Conservation (phyloP, 2,329 filamentous ascomycete genomes). For the Nothophaeocryptopus gaeumannii region DNA sequence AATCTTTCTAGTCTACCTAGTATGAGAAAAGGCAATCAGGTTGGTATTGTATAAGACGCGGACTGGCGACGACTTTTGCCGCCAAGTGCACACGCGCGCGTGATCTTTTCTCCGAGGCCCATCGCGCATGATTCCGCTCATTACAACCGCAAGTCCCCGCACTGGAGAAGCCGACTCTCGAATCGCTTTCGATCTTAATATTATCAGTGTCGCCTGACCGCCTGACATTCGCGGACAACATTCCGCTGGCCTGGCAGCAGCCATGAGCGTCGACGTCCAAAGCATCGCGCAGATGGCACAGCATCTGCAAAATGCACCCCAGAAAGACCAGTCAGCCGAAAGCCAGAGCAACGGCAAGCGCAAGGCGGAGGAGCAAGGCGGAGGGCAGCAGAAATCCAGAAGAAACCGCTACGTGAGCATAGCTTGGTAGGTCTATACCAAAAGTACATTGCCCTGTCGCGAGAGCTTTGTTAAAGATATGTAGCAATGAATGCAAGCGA, state of each 20-base stretch:
- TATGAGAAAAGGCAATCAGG: too few relatives aligned
- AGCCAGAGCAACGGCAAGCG: slow-evolving; percentile 34
- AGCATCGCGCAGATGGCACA: slow-evolving; percentile 20
- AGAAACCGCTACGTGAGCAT: slow-evolving; percentile 67
- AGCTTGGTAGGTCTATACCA: slow-evolving; percentile 53
- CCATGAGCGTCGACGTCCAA: slow-evolving; percentile 16
- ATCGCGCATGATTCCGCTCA: too few relatives aligned
- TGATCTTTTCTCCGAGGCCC: too few relatives aligned
- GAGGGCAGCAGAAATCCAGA: slow-evolving; percentile 53
- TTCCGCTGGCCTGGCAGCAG: not conserved
- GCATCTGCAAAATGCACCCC: slow-evolving; percentile 15
- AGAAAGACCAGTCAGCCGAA: slow-evolving; percentile 18
- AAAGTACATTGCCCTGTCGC: slow-evolving; percentile 30
- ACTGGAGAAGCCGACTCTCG: too few relatives aligned
- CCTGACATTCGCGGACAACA: not conserved
- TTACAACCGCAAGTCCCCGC: too few relatives aligned
- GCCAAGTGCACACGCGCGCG: too few relatives aligned
- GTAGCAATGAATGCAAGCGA: slow-evolving; percentile 62
- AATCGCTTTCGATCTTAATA: too few relatives aligned
- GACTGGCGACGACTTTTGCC: too few relatives aligned
- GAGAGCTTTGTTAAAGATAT: not conserved
- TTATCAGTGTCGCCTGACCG: not conserved
- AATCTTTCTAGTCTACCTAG: too few relatives aligned
- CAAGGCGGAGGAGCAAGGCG: slow-evolving; percentile 42
- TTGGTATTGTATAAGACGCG: too few relatives aligned